phyloP scores from a whole-genome alignment of 2,329 filamentous ascomycete species.

The Fonsecaea monophora region DNA sequence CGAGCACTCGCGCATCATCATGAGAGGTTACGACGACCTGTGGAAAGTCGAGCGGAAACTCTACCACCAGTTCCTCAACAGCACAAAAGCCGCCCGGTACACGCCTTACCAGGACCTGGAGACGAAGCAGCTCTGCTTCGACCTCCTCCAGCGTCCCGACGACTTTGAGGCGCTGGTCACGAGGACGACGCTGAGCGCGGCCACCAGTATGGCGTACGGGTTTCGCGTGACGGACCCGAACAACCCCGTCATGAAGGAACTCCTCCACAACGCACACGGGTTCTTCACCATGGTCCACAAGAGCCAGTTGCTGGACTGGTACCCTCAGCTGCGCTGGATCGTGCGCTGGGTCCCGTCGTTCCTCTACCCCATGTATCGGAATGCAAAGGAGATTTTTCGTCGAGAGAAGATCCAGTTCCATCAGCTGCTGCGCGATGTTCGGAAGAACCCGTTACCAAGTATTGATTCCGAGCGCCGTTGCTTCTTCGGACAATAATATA shows the following conservation, averaged over 20 bases:
- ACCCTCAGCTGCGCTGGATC: slow-evolving; percentile 26
- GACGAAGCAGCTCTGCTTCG: slow-evolving; percentile 50
- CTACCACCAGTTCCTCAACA: slow-evolving; percentile 37
- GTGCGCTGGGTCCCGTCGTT: slow-evolving; percentile 20
- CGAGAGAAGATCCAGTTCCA: slow-evolving; percentile 22
- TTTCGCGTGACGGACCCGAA: slow-evolving; percentile 30
- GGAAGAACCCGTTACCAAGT: slow-evolving; percentile 8
- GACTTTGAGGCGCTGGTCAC: slow-evolving; percentile 46
- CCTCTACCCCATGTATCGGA: slow-evolving; percentile 22
- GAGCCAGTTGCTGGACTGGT: slow-evolving; percentile 23
- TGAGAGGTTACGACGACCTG: slow-evolving; percentile 32
- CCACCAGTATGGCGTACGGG: slow-evolving; percentile 39
- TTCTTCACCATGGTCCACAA: slow-evolving; percentile 21
- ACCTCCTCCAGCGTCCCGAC: slow-evolving; percentile 1
- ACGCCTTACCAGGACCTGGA: slow-evolving; percentile 47
- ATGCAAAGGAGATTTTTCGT: slow-evolving; percentile 23
- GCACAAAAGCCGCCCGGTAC: slow-evolving; percentile 33
- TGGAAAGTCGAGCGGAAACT: slow-evolving; percentile 36
- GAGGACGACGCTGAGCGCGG: slow-evolving; percentile 46
- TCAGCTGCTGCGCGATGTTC: slow-evolving; percentile 13
- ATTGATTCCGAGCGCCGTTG: neutral
- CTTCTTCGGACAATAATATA: neutral
- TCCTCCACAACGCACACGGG: slow-evolving; percentile 23
- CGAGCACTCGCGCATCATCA: slow-evolving; percentile 21
- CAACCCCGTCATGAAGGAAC: slow-evolving; percentile 26